These are phyloP conservation scores for Zygnema circumcarinatum DNA, from an alignment of 139 green algal species.

Conservation along the genomic window DNA sequence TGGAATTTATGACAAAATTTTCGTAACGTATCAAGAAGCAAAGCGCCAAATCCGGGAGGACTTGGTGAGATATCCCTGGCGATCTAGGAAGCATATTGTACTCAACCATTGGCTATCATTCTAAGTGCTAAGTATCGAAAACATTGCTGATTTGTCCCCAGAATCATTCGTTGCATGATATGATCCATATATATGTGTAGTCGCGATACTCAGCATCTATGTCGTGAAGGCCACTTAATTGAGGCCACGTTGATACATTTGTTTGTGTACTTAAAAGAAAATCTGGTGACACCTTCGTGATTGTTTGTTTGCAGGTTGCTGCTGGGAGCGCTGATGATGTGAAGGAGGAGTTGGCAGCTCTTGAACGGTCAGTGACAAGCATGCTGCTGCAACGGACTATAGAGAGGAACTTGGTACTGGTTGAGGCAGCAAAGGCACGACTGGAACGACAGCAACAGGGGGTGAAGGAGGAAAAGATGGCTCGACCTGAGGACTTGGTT, in stretches of 20 bases:
- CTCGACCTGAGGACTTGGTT: conserved; percentile 70
- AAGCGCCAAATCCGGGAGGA: conserved; percentile 62
- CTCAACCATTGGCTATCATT: no score
- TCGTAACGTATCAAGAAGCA: conserved; percentile 74
- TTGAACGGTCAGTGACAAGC: conserved; percentile 66
- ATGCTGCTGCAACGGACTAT: conserved; percentile 71
- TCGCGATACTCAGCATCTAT: no score
- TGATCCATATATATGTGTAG: no score
- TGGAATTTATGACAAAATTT: conserved; percentile 72
- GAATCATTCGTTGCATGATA: no score
- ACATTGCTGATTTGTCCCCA: no score
- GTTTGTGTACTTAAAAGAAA: no score
- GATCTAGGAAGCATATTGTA: no score
- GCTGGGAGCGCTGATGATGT: conserved; percentile 37
- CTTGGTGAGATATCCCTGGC: conserved; percentile 28
- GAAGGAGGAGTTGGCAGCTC: conserved; percentile 45
- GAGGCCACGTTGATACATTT: no score
- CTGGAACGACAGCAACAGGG: conserved; percentile 59
- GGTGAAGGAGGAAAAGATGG: conserved; percentile 62
- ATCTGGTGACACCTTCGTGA: no score
- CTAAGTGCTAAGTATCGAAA: no score
- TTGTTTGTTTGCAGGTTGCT: conserved; percentile 49
- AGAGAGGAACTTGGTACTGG: conserved; percentile 62
- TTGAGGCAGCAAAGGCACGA: conserved; percentile 25
- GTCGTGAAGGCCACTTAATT: no score